These are phyloP conservation scores for Beauveria rudraprayagi DNA, from an alignment of 2,329 filamentous ascomycete genomes.

Conservation along the genomic window DNA sequence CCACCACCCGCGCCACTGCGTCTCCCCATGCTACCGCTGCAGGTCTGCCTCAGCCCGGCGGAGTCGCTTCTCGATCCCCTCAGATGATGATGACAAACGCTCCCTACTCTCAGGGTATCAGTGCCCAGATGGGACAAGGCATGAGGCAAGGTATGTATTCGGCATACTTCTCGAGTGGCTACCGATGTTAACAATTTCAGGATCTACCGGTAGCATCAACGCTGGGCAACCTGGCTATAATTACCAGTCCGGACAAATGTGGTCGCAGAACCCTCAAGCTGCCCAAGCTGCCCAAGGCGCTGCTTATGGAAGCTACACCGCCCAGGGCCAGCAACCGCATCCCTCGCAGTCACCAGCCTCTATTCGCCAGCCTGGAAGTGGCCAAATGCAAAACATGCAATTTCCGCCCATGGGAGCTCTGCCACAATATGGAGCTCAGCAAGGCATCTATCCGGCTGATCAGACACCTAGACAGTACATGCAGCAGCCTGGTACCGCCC, in stretches of 20 bases:
- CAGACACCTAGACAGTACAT: conserved; percentile 60
- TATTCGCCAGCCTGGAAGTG: conserved; percentile 45
- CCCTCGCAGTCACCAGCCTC: conserved; percentile 49
- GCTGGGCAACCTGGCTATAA: conserved; percentile 46
- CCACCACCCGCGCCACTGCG: conserved; percentile 46
- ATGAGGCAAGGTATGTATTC: conserved; percentile 60
- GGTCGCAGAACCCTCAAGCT: conserved; percentile 52
- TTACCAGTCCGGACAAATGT: conserved; percentile 57
- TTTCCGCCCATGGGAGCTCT: conserved; percentile 57
- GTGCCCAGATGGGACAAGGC: conserved; percentile 63
- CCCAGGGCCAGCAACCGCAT: conserved; percentile 43
- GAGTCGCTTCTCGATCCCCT: conserved; percentile 54
- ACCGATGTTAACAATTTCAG: conserved; percentile 54
- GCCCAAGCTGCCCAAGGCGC: conserved; percentile 30
- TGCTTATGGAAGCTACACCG: conserved; percentile 43
- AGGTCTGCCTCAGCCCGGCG: conserved; percentile 46
- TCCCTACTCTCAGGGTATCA: conserved; percentile 62
- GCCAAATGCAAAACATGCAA: conserved; percentile 52
- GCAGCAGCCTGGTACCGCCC: conserved; percentile 43
- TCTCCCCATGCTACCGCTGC: conserved; percentile 50
- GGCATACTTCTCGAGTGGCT: conserved; percentile 42
- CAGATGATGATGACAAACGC: conserved; percentile 59
- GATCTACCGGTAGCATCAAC: conserved; percentile 45
- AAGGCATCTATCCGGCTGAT: conserved; percentile 53
- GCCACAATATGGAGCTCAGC: conserved; percentile 43